These are phyloP conservation scores for Setaria viridis DNA, from an alignment of 202 grass and related monocot genomes.

Conservation along the genomic window DNA sequence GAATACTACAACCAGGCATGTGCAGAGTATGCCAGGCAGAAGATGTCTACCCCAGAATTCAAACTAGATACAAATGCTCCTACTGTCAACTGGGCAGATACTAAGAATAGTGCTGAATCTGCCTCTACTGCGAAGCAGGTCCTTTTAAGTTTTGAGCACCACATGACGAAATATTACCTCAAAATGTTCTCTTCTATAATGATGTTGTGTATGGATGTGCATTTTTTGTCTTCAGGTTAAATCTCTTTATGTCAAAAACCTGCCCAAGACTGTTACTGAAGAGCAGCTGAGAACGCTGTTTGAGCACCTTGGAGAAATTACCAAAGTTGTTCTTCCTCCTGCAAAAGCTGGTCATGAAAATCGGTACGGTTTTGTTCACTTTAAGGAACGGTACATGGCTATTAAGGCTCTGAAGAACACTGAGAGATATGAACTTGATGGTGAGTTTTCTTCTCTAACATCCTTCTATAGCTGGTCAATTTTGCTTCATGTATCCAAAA, in stretches of 20 bases:
- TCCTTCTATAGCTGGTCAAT: slow-evolving; percentile 16
- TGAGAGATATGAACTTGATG: slow-evolving; percentile 81
- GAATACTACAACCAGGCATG: slow-evolving; percentile 97
- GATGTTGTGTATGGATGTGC: slow-evolving; percentile 25
- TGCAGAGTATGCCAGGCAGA: slow-evolving; percentile 84
- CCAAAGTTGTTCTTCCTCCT: slow-evolving; percentile 85
- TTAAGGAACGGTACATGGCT: slow-evolving; percentile 71
- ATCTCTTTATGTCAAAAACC: slow-evolving; percentile 96
- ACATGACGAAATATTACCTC: slow-evolving; percentile 27
- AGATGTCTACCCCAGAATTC: slow-evolving; percentile 86
- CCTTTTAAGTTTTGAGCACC: slow-evolving; percentile 36
- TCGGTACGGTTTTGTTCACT: slow-evolving; percentile 96
- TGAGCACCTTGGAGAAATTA: slow-evolving; percentile 75
- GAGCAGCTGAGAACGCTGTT: slow-evolving; percentile 74
- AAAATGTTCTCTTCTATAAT: slow-evolving; percentile 28
- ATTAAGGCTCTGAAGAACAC: slow-evolving; percentile 86
- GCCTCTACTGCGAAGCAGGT: slow-evolving; percentile 62
- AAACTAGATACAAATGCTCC: slow-evolving; percentile 82
- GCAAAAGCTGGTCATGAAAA: slow-evolving; percentile 88
- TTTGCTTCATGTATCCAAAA: slow-evolving; percentile 32
- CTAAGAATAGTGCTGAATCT: slow-evolving; percentile 68
- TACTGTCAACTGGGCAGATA: slow-evolving; percentile 88
- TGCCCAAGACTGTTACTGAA: slow-evolving; percentile 84
- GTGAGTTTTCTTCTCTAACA: slow-evolving; percentile 50
- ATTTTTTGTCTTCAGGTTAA: slow-evolving; percentile 63